phyloP scores from a whole-genome alignment of 495 filamentous ascomycete genomes.

The Aspergillus bridgeri region DNA sequence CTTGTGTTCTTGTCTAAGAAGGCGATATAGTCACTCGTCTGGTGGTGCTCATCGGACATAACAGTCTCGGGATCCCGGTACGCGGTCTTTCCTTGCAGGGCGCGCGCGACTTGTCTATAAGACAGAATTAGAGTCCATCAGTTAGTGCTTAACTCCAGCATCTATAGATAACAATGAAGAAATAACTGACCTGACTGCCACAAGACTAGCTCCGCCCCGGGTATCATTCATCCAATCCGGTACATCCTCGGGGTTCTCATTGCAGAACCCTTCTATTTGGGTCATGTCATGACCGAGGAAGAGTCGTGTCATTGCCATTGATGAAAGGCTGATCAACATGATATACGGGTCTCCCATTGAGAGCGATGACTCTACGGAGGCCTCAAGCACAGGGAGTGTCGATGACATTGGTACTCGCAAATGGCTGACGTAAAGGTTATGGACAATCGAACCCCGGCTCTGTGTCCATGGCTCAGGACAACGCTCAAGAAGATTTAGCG shows the following conservation, averaged over 20 bases:
- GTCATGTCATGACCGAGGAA: constrained; percentile 71
- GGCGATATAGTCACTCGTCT: constrained; percentile 58
- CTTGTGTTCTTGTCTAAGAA: constrained; percentile 48
- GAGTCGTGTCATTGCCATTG: constrained; percentile 66
- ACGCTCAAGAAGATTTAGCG: constrained; percentile 62
- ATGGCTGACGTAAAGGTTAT: constrained; percentile 72
- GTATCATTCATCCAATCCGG: constrained; percentile 70
- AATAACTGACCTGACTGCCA: constrained; percentile 48
- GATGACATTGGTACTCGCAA: constrained; percentile 59
- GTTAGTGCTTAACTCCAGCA: constrained; percentile 8
- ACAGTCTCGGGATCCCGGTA: constrained; percentile 51
- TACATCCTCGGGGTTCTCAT: constrained; percentile 71
- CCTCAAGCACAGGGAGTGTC: constrained; percentile 60
- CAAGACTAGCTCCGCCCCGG: constrained; percentile 72
- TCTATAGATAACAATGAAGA: not conserved
- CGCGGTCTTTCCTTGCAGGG: constrained; percentile 82
- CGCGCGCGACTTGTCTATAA: constrained; percentile 64
- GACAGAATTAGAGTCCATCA: not conserved
- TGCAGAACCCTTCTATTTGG: constrained; percentile 71
- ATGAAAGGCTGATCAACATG: constrained; percentile 68
- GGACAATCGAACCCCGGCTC: constrained; percentile 67
- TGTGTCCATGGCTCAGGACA: constrained; percentile 66
- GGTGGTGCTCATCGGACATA: constrained; percentile 70
- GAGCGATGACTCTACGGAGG: constrained; percentile 66
- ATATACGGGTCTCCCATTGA: constrained; percentile 71